Conservation (phyloP, 257 asterid genomes). For the Solanum virginianum region DNA sequence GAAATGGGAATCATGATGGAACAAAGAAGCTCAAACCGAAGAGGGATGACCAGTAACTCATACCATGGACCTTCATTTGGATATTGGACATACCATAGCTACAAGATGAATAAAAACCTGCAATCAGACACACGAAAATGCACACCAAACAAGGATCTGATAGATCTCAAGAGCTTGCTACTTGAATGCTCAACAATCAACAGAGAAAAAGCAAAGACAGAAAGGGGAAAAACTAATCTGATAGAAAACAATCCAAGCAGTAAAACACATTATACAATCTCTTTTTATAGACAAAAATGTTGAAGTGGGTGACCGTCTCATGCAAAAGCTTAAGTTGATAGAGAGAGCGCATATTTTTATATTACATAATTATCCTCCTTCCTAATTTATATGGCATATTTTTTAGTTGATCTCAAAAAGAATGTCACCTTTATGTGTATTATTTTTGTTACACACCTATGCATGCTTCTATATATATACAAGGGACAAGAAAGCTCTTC, state of each 20-base stretch:
- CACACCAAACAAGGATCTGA: neutral
- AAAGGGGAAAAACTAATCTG: neutral
- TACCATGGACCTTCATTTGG: constrained; percentile 99
- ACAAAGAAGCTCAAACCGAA: constrained; percentile 97
- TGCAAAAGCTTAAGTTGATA: neutral
- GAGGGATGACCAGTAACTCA: constrained; percentile 91
- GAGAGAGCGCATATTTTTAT: neutral
- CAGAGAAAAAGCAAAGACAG: neutral
- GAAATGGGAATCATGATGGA: constrained; percentile 99
- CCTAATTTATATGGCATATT: neutral
- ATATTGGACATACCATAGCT: constrained; percentile 95
- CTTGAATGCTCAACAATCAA: neutral
- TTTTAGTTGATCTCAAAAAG: neutral
- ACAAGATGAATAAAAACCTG: constrained; percentile 13
- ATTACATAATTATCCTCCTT: neutral
- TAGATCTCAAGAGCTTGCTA: neutral
- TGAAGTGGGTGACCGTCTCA: neutral
- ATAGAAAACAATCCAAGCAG: neutral
- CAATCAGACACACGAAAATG: neutral
- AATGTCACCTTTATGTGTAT: neutral
- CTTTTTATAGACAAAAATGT: neutral
- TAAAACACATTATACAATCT: neutral
- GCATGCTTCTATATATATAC: too few relatives aligned
- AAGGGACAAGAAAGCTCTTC: too few relatives aligned
- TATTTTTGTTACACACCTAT: too few relatives aligned